These are phyloP conservation scores for Delphinella strobiligena DNA, from an alignment of 2,329 filamentous ascomycete species.

Conservation along the genomic window DNA sequence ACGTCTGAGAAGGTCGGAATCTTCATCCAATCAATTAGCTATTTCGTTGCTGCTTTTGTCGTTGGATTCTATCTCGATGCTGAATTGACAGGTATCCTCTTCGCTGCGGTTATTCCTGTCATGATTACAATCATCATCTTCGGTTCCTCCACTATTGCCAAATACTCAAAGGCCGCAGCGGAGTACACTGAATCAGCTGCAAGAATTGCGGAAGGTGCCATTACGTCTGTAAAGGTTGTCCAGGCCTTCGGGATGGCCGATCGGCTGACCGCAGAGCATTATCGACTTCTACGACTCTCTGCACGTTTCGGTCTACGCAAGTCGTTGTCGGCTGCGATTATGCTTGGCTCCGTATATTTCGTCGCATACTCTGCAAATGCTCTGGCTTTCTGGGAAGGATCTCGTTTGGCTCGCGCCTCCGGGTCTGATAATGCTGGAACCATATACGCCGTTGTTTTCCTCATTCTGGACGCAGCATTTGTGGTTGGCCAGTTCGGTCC, in stretches of 20 bases:
- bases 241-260: slow-evolving; percentile 36
- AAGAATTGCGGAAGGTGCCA: slow-evolving; percentile 32
- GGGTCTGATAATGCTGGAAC: slow-evolving; percentile 32
- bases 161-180: slow-evolving; percentile 26
- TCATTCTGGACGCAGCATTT: slow-evolving; percentile 52
- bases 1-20: slow-evolving; percentile 36
- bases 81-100: slow-evolving; percentile 29
- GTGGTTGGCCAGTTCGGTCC: slow-evolving; percentile 52
- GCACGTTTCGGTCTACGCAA: slow-evolving; percentile 28
- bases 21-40: slow-evolving; percentile 33
- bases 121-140: slow-evolving; percentile 32
- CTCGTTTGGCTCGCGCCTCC: slow-evolving; percentile 15
- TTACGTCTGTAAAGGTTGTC: slow-evolving; percentile 34
- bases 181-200: slow-evolving; percentile 30
- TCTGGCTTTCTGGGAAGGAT: slow-evolving; percentile 34
- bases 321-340: slow-evolving; percentile 26
- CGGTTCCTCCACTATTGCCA: slow-evolving; percentile 30
- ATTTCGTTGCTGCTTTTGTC: slow-evolving; percentile 32
- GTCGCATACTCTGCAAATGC: slow-evolving; percentile 34
- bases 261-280: slow-evolving; percentile 26
- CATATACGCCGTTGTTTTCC: slow-evolving; percentile 52
- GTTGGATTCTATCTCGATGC: slow-evolving; percentile 34
- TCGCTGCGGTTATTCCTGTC: slow-evolving; percentile 36
- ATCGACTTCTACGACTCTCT: slow-evolving; percentile 21
- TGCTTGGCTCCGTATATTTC: slow-evolving; percentile 33